Base-by-base conservation (phyloP, 2,329 filamentous ascomycete genomes). In the Colletotrichum chlorophyti region DNA sequence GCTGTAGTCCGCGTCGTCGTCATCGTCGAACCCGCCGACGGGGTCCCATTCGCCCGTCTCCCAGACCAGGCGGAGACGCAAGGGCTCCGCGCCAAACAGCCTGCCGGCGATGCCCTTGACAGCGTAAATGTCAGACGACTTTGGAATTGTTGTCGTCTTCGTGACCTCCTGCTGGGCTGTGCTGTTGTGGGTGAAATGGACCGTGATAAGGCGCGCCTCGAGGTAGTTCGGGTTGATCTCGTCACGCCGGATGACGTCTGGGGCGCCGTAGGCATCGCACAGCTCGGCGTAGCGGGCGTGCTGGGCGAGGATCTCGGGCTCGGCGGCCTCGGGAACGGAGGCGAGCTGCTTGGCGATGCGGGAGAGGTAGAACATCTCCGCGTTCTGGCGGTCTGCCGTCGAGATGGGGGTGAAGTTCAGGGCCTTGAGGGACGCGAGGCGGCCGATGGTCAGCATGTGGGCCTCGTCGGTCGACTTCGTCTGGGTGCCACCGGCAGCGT, bases 1-100 rank as follows among this genome's bases (percentile, higher is more conserved):
- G 64, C 78, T 80, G 41, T 78, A 78, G 61, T 79, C 80, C 65
- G 74, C 77, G 19, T 82, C 81, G 11, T 66, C 69, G 26, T 82
- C 81, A 5, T 84, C 81, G 61, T 86, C 81, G 64, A 86, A 84
- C 60, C 83, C 81, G 8, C 83, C 83, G 0, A 92, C 87, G 0
- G 91, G 91, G 71, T 97, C 92, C 86, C 90, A 91, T 72, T 97
- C 93, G 17, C 91, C 91, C 8, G 93, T 97, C 76, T 97, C 92
- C 90, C 91, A 96, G 1, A 95, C 76, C 45, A 98, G 72, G 35
- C 80, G 82, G 60, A 94, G 76, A 37, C 75, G 75, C 62, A 91
- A 78, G 0, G 92, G 90, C 42, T 80, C 74, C 10, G 90, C 65
- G 1, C 75, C 79, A 66, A 96, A 91, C n/a, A 89, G 71, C 63